Base-by-base conservation (phyloP, 306 rosid species). In the Ochetophila trinervis region DNA sequence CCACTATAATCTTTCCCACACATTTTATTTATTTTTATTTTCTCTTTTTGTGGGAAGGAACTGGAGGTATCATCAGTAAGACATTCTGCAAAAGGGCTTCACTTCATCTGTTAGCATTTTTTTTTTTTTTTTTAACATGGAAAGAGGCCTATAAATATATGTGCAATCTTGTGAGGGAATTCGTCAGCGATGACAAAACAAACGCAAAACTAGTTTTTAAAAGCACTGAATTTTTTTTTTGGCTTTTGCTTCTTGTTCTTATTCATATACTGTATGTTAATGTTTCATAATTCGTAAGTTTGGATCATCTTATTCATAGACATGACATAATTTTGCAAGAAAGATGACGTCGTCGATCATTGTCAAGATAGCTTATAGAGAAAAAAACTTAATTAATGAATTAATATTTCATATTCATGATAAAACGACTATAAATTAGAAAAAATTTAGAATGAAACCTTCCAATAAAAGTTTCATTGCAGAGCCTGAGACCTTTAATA, bases 181-280 rank as follows among this genome's bases (percentile, higher is more conserved):
- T 50, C 69, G 69, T 65, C 57, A 51, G 57, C 69, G 19, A 21
- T 65, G 69, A 50, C 69, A 11, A 27, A 65, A 52, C 49, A 16
- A 24, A 23, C 4, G 57, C 47, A 27, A 64, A 27, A 27, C 32
- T 27, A 48, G 20, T 63, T 3, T 63, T 14, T 24, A 17, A 32
- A 6, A 40, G 22, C 10, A 48, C 13, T 15, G 22, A 20, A 45
- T 45, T 18, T 35, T 16, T 16, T 7, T 7, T 12, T 37, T n/a
- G 13, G 23, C 42, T 23, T 48, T 8, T 32, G 17, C 17, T 45
- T 45, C 53, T 47, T 48, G 5, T 12, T 63, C 57, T 45, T 27
- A 8, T 48, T 40, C 48, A 10, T 22, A 22, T 63, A 63, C 16
- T 27, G 17, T 24, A 14, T 22, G 48, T 21, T 3, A 44, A 23